Evolutionary conservation across 1,284 basidiomycete species (phyloP).

Genomic region (Sanghuangporus weigelae): DNA sequence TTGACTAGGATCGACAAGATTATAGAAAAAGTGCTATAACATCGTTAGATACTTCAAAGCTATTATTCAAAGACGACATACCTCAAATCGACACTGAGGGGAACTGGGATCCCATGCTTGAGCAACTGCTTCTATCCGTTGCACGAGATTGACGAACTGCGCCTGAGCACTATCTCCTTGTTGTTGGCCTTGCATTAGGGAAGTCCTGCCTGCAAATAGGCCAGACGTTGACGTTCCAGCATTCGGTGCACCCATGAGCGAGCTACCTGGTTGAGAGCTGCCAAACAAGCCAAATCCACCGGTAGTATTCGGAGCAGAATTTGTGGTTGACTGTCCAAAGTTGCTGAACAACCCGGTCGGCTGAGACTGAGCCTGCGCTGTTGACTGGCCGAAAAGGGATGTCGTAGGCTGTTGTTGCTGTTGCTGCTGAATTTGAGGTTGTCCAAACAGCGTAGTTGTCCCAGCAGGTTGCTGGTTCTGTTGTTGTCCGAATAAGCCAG

Average conservation of each 20-base stretch:
- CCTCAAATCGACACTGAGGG: constrained; percentile 78
- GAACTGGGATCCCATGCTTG: constrained; percentile 70
- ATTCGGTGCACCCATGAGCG: constrained; percentile 24
- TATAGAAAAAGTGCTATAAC: constrained; percentile 76
- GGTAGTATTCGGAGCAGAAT: constrained; percentile 16
- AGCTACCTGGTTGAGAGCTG: constrained; percentile 25
- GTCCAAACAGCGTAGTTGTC: constrained; percentile 27
- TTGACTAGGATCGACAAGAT: constrained; percentile 74
- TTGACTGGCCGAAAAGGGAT: constrained; percentile 30
- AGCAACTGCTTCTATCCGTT: constrained; percentile 62
- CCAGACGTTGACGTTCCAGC: constrained; percentile 28
- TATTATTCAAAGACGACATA: constrained; percentile 26
- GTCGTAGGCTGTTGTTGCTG: constrained; percentile 26
- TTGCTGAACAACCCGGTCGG: constrained; percentile 31
- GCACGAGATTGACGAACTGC: constrained; percentile 52
- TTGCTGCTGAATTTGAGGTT: constrained; percentile 18
- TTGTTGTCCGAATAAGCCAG: constrained; percentile 25
- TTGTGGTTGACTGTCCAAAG: constrained; percentile 23
- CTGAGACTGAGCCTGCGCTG: constrained; percentile 26
- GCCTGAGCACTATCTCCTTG: constrained; percentile 50
- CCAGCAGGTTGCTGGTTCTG: constrained; percentile 22
- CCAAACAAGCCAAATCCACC: constrained; percentile 24
- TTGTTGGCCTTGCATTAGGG: constrained; percentile 36
- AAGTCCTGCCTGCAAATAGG: constrained; percentile 21
- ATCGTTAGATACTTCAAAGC: neutral